These are phyloP conservation scores for Fomitopsis pulvina DNA, from an alignment of 768 basidiomycete genomes.

Conservation along the genomic window DNA sequence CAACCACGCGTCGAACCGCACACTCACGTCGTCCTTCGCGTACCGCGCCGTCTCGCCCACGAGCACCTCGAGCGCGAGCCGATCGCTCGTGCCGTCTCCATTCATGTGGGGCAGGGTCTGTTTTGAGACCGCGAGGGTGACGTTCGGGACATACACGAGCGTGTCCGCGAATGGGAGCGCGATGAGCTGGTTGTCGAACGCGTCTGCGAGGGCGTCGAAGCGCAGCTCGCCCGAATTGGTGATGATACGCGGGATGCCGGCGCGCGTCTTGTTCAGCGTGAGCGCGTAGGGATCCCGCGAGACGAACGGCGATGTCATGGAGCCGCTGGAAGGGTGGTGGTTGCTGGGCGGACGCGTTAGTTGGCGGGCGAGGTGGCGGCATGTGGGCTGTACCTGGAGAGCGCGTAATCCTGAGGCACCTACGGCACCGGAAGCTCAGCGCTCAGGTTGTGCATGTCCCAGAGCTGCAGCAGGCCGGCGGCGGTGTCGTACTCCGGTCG, in stretches of 20 bases:
- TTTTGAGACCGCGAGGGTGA: slow-evolving; percentile 44
- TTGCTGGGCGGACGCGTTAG: no score
- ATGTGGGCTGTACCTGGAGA: no score
- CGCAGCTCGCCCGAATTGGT: slow-evolving; percentile 57
- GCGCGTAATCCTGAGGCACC: no score
- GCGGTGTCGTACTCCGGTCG: no score
- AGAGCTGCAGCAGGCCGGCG: no score
- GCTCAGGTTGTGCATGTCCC: no score
- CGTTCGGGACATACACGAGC: slow-evolving; percentile 55
- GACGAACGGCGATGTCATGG: slow-evolving; percentile 52
- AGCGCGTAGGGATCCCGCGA: slow-evolving; percentile 48
- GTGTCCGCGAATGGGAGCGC: slow-evolving; percentile 66
- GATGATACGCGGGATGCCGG: slow-evolving; percentile 52
- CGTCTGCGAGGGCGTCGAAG: slow-evolving; percentile 58
- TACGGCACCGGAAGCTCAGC: slow-evolving; percentile 66
- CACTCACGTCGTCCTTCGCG: slow-evolving; percentile 43
- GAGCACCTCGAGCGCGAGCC: slow-evolving; percentile 26
- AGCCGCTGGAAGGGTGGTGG: slow-evolving; percentile 55
- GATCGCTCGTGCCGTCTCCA: slow-evolving; percentile 30
- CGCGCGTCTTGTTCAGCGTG: slow-evolving; percentile 55
- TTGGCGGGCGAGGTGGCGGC: not conserved
- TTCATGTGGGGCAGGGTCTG: slow-evolving; percentile 51
- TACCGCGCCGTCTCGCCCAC: slow-evolving; percentile 35
- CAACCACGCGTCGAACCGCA: slow-evolving; percentile 49
- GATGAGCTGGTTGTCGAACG: slow-evolving; percentile 76